phyloP scores from a whole-genome alignment of 805 yeast genomes.

The Ogataea glucozyma region DNA sequence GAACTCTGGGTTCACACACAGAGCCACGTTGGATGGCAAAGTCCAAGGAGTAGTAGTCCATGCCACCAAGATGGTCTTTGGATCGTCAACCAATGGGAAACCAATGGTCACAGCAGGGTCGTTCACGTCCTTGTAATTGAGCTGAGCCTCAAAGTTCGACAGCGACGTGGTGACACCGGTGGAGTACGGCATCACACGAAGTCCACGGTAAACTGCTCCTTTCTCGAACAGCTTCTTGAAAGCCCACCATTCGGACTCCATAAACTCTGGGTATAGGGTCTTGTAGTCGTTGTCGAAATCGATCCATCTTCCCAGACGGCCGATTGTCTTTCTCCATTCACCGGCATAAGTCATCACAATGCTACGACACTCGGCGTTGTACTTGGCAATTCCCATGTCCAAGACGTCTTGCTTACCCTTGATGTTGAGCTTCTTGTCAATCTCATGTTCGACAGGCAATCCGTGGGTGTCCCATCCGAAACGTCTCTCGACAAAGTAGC shows the following conservation, averaged over 20 bases:
- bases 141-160: conserved; percentile 97
- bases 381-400: conserved; percentile 90
- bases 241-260: conserved; percentile 99
- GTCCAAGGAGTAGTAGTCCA: conserved; percentile 99
- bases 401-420: conserved; percentile 92
- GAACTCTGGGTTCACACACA: conserved; percentile 87
- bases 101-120: conserved; percentile 97
- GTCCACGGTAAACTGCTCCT: conserved; percentile 89
- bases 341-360: conserved; percentile 97
- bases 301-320: conserved; percentile 97
- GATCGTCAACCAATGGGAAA: conserved; percentile 78
- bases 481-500: conserved; percentile 92
- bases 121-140: conserved; percentile 93
- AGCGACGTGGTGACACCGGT: conserved; percentile 96
- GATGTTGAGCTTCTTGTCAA: conserved; percentile 95
- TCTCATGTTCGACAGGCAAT: conserved; percentile 96
- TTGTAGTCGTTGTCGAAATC: conserved; percentile 98
- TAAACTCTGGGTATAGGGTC: conserved; percentile 90
- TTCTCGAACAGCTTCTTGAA: conserved; percentile 85
- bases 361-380: conserved; percentile 91
- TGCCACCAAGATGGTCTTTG: conserved; percentile 82
- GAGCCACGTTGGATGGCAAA: conserved; percentile 87
- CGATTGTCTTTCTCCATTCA: conserved; percentile 93
- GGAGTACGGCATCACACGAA: conserved; percentile 98
- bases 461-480: conserved; percentile 99